Conservation (phyloP, 1,284 basidiomycete species). For the Austroboletus niveus region DNA sequence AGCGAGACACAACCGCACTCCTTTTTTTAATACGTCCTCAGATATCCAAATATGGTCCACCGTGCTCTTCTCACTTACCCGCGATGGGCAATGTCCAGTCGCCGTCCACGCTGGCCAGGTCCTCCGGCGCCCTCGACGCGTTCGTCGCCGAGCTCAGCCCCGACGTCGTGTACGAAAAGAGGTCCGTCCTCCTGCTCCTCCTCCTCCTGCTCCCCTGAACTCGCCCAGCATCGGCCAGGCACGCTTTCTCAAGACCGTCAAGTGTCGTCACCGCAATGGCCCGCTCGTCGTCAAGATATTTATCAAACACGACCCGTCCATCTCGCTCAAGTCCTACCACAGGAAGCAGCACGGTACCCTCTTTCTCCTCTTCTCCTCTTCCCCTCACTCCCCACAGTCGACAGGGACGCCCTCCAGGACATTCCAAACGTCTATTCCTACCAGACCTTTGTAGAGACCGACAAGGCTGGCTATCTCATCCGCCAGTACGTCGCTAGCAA, state of each 20-base stretch:
- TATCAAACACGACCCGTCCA: constrained; percentile 70
- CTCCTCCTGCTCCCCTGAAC: background rate
- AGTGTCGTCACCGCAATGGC: constrained; percentile 70
- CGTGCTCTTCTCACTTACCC: constrained; percentile 2
- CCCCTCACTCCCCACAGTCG: constrained; percentile 45
- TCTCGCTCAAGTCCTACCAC: constrained; percentile 62
- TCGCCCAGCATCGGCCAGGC: constrained; percentile 76
- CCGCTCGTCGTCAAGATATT: constrained; percentile 80
- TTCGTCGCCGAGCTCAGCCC: constrained; percentile 85
- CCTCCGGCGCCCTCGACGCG: constrained; percentile 80
- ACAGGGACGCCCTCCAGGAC: constrained; percentile 82
- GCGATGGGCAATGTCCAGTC: constrained; percentile 72
- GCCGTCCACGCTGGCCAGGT: constrained; percentile 60
- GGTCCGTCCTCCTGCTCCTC: constrained; percentile 48
- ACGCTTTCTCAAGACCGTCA: constrained; percentile 92
- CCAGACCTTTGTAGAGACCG: constrained; percentile 91
- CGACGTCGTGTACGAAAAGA: constrained; percentile 89
- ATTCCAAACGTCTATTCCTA: constrained; percentile 90
- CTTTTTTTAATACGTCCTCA: background rate
- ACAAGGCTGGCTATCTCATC: constrained; percentile 93
- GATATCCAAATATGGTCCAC: constrained; percentile 9
- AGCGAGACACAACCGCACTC: constrained; percentile 3
- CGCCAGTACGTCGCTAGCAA: constrained; percentile 95
- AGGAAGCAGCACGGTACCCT: constrained; percentile 61
- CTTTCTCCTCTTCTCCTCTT: accelerated